Evolutionary conservation across 768 basidiomycete species (phyloP).

Genomic region (Boletus insuetus): DNA sequence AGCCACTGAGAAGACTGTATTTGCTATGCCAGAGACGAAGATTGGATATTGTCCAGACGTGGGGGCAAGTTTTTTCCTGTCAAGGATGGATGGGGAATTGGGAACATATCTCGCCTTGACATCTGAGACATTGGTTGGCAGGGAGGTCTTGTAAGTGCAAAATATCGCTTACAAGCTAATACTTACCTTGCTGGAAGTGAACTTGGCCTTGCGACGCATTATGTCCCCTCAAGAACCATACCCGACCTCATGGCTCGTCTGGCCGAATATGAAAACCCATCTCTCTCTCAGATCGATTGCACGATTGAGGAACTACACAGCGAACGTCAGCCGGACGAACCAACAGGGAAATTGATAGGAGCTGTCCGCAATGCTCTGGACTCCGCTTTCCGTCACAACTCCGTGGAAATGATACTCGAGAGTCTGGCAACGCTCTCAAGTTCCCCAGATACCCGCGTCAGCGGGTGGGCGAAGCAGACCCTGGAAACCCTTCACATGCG

Average conservation of each 20-base stretch:
- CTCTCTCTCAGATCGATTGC: constrained; percentile 55
- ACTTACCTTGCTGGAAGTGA: constrained; percentile 50
- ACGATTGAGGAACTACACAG: constrained; percentile 61
- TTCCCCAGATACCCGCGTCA: constrained; percentile 43
- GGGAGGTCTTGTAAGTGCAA: constrained; percentile 77
- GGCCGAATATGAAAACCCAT: constrained; percentile 38
- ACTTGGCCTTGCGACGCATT: constrained; percentile 93
- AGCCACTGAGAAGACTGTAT: constrained; percentile 87
- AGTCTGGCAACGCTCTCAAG: constrained; percentile 46
- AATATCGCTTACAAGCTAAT: constrained; percentile 5
- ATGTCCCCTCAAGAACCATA: constrained; percentile 72
- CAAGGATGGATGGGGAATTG: constrained; percentile 84
- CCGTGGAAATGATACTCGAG: constrained; percentile 68
- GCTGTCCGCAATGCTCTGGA: constrained; percentile 77
- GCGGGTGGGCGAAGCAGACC: constrained; percentile 74
- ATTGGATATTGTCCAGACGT: constrained; percentile 93
- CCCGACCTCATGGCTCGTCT: constrained; percentile 70
- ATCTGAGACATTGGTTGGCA: constrained; percentile 64
- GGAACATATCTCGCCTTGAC: constrained; percentile 95
- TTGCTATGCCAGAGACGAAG: constrained; percentile 97
- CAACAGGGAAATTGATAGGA: constrained; percentile 53
- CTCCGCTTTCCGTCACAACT: constrained; percentile 64
- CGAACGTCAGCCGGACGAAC: constrained; percentile 60
- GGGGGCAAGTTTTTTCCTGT: constrained; percentile 86
- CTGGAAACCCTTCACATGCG: constrained; percentile 58